Base-by-base conservation (phyloP, 163 green algal genomes). In the Chlorella variabilis region DNA sequence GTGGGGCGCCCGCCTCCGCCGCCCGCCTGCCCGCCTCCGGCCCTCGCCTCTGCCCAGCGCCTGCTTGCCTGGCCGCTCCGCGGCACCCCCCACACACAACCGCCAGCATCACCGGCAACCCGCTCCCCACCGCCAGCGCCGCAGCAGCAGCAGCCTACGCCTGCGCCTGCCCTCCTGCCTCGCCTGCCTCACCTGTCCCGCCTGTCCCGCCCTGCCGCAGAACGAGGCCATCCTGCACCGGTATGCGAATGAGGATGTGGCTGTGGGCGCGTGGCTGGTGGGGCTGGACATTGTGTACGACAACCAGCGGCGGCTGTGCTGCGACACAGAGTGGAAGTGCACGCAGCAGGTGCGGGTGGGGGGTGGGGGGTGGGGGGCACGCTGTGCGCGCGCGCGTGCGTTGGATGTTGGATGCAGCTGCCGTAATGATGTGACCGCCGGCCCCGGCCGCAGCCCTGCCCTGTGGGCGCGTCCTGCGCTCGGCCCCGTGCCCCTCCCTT, bases 231-330 rank as follows among this genome's bases (percentile, higher is more conserved):
- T 96, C 45, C 84, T 96, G 76, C 91, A 96, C 78, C 49, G 78
- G 6, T 93, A 88, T 73, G 84, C 89, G n/a, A 93, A 94, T 69
- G 92, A 96, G 85, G 92, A 96, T 77, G 87, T 93, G n/a, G 87
- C 86, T 2, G 39, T 95, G 34, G 92, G 92, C 2, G 84, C 90
- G 18, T 96, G 92, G 92, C 79, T 96, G 71, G 48, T 96, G 42
- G 92, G 92, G 4, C 85, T 95, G 51, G 89, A 96, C 25, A 78
- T 95, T 20, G 71, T 87, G 34, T 85, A 89, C 33, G 83, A 93
- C 42, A 84, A 96, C 70, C 90, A 96, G 68, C 83, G 85, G 4
- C 74, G 83, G 7, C 59, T 96, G 65, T 96, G 92, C 85, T 96
- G 92, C 77, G 85, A 86, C 74, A 87, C 62, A 25, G 76, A 80